These are phyloP conservation scores for Neolentinus lepideus DNA, from an alignment of 1,284 basidiomycete species.

Conservation along the genomic window DNA sequence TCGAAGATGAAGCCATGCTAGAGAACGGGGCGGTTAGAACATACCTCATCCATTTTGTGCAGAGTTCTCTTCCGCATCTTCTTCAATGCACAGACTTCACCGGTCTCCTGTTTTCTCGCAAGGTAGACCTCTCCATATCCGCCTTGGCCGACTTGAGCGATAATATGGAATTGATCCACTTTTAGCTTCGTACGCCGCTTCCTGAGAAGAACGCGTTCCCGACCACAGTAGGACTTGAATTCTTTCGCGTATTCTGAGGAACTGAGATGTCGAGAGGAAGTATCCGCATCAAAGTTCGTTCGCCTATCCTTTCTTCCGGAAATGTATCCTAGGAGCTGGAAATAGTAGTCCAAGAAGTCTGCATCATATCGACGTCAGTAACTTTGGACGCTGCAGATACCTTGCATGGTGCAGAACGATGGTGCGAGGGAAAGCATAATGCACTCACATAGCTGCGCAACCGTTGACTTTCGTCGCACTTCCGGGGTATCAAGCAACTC, in stretches of 20 bases:
- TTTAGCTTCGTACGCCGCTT: constrained; percentile 82
- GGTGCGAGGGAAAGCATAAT: background rate
- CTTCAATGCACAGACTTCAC: constrained; percentile 93
- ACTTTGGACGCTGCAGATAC: background rate
- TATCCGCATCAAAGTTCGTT: constrained; percentile 79
- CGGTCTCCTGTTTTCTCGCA: constrained; percentile 86
- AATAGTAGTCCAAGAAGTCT: constrained; percentile 96
- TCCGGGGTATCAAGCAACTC: constrained; percentile 79
- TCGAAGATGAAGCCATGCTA: constrained; percentile 2
- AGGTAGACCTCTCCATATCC: constrained; percentile 95
- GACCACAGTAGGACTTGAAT: constrained; percentile 85
- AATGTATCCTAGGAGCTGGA: constrained; percentile 86
- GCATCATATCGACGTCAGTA: constrained; percentile 9
- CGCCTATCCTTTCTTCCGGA: constrained; percentile 78
- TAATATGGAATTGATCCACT: constrained; percentile 91
- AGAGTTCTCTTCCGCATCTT: constrained; percentile 92
- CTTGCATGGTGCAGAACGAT: background rate
- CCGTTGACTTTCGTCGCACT: constrained; percentile 88
- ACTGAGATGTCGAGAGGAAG: constrained; percentile 57
- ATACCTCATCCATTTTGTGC: constrained; percentile 94
- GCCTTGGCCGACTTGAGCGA: constrained; percentile 94
- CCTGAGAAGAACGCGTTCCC: constrained; percentile 87
- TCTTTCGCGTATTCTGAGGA: constrained; percentile 67
- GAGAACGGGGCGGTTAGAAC: constrained; percentile 8
- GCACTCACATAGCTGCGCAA: constrained; percentile 86